Percentiles rank a stretch among this genome's conserved stretches.
Evolutionary conservation across 495 filamentous ascomycete species (phyloP).

Genomic region (Podospora didyma): DNA sequence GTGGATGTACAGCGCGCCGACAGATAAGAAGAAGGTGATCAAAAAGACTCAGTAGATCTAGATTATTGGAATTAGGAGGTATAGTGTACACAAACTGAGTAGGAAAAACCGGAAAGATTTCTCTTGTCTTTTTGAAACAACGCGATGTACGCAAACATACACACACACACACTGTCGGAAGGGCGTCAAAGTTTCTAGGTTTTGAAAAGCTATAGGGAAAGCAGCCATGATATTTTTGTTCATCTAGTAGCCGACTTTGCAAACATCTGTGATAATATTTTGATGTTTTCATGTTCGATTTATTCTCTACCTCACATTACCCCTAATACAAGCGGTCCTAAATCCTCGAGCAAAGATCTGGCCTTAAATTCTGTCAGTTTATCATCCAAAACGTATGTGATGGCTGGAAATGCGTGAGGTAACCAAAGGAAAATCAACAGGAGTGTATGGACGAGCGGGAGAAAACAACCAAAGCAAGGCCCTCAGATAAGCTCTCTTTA

Average conservation of each 20-base stretch:
- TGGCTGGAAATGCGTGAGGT: not conserved
- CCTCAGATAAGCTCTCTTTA: constrained; percentile 61
- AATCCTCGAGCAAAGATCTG: not conserved
- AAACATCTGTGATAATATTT: too few species aligned
- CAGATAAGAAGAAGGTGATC: constrained; percentile 36
- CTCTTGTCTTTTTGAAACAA: constrained; percentile 7
- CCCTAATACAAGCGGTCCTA: too few species aligned
- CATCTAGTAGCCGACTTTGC: too few species aligned
- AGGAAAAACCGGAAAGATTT: not conserved
- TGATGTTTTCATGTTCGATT: too few species aligned
- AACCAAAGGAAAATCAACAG: constrained; percentile 2
- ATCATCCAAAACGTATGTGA: not conserved
- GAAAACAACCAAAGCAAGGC: constrained; percentile 16
- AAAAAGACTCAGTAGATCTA: constrained; percentile 69
- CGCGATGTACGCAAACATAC: not conserved
- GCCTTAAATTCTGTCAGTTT: not conserved
- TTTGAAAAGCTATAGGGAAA: constrained; percentile 7
- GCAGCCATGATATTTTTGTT: constrained; percentile 5
- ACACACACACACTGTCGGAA: constrained; percentile 1
- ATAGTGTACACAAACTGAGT: too few species aligned
- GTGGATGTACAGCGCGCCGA: constrained; percentile 84
- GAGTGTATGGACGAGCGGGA: not conserved
- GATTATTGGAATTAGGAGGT: not conserved
- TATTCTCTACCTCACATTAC: too few species aligned
- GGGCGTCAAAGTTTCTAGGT: constrained; percentile 1